Conservation (phyloP, 345 rosid species). For the Lepidium africanum region DNA sequence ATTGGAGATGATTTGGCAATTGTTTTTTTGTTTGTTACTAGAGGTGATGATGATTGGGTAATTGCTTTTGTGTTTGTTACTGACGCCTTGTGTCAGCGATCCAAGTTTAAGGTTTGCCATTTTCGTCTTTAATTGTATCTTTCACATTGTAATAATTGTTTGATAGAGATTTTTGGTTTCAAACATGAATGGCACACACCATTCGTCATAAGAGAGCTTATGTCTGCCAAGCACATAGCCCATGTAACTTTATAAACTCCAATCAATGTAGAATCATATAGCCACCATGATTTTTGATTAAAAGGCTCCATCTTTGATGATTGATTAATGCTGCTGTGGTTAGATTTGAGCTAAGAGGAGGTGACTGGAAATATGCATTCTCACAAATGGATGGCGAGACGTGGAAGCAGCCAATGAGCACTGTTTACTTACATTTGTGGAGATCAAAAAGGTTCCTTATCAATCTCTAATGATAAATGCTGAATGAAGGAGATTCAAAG, state of each 20-base stretch:
- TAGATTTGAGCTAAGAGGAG: constrained; percentile 84
- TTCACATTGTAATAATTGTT: constrained; percentile 83
- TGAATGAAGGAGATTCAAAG: constrained; percentile 22
- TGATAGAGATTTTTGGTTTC: constrained; percentile 85
- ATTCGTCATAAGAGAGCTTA: constrained; percentile 95
- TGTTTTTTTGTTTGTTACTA: too few relatives aligned
- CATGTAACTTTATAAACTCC: constrained; percentile 45
- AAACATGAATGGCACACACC: constrained; percentile 99
- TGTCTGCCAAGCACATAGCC: constrained; percentile 92
- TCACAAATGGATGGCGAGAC: constrained; percentile 99
- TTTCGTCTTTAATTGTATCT: not conserved
- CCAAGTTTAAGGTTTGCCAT: constrained; percentile 71
- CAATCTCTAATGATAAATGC: constrained; percentile 67
- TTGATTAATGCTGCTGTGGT: constrained; percentile 69
- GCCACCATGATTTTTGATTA: not conserved
- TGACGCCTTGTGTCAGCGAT: constrained; percentile 79
- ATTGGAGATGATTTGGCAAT: too few relatives aligned
- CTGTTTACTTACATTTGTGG: constrained; percentile 72
- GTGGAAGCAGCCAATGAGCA: constrained; percentile 81
- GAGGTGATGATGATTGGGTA: too few relatives aligned
- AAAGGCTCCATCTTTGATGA: not conserved
- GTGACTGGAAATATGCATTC: constrained; percentile 80
- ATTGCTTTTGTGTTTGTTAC: too few relatives aligned
- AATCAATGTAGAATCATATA: not conserved
- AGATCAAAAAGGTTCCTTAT: constrained; percentile 68